Percentiles rank a stretch among this genome's conserved stretches.
Evolutionary conservation across 192 early-diverging fungal species (phyloP).

Genomic region (Coemansia sp.): DNA sequence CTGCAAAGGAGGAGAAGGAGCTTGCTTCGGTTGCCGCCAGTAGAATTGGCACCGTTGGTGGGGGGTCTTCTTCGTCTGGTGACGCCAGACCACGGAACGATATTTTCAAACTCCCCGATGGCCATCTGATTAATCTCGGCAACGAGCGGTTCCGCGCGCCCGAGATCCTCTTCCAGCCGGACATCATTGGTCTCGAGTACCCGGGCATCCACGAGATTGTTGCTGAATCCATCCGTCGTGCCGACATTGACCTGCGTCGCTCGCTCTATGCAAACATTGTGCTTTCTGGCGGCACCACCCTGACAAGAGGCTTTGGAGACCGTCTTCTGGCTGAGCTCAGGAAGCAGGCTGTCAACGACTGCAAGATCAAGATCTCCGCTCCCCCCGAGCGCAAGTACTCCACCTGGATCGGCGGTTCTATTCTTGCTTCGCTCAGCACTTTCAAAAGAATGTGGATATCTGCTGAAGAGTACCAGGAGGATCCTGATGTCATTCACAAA

Average conservation of each 20-base stretch:
- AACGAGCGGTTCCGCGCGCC: conserved; percentile 91
- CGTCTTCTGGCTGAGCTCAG: conserved; percentile 88
- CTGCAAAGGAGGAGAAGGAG: conserved; percentile 94
- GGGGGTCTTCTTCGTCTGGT: conserved; percentile 68
- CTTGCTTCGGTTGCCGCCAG: conserved; percentile 71
- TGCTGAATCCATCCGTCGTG: conserved; percentile 88
- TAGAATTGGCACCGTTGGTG: conserved; percentile 56
- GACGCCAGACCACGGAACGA: conserved; percentile 42
- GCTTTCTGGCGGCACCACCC: conserved; percentile 95
- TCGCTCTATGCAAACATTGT: conserved; percentile 87
- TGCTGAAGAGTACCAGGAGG: conserved; percentile 96
- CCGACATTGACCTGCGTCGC: conserved; percentile 93
- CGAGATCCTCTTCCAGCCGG: conserved; percentile 95
- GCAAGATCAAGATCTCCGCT: conserved; percentile 97
- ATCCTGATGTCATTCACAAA: conserved; percentile 89
- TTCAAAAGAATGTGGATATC: conserved; percentile 99
- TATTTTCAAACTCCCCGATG: conserved; percentile 49
- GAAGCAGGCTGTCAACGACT: conserved; percentile 85
- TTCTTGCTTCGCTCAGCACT: conserved; percentile 92
- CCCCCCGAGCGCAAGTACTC: conserved; percentile 98
- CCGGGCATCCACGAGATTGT: conserved; percentile 93
- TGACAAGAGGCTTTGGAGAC: conserved; percentile 91
- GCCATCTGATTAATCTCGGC: conserved; percentile 64
- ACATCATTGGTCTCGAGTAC: conserved; percentile 89
- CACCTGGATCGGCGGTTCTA: conserved; percentile 98